Evolutionary conservation across 352 stramenopile species (phyloP).

Genomic region (Albugo candida): DNA sequence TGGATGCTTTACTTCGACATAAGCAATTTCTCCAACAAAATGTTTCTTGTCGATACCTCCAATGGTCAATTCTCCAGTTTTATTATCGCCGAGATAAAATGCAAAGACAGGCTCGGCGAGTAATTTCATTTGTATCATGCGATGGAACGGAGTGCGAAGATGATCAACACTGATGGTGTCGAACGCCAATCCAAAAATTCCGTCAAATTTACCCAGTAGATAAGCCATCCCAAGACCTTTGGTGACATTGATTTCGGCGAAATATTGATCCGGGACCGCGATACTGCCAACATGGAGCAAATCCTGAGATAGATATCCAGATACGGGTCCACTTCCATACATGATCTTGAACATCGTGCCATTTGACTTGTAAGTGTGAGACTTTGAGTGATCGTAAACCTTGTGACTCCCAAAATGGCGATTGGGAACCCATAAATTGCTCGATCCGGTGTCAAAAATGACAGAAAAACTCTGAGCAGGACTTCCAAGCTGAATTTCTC

Average conservation of each 20-base stretch:
- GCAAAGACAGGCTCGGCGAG: conserved; percentile 87
- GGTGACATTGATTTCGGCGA: conserved; percentile 92
- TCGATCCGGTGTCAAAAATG: conserved; percentile 95
- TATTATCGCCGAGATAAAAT: conserved; percentile 88
- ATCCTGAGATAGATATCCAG: conserved; percentile 84
- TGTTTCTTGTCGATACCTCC: conserved; percentile 71
- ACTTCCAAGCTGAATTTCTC: conserved; percentile 77
- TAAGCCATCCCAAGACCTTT: conserved; percentile 89
- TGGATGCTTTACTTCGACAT: conserved; percentile 54
- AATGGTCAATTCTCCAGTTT: conserved; percentile 61
- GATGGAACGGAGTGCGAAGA: conserved; percentile 86
- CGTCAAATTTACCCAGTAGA: conserved; percentile 93
- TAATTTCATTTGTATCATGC: conserved; percentile 75
- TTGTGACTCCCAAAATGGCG: conserved; percentile 45
- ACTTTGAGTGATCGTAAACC: conserved; percentile 80
- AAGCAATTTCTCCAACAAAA: conserved; percentile 88
- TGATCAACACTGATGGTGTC: conserved; percentile 84
- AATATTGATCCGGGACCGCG: conserved; percentile 68
- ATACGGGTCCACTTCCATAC: conserved; percentile 88
- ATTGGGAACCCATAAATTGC: conserved; percentile 91
- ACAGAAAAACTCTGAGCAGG: conserved; percentile 85
- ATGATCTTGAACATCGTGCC: conserved; percentile 87
- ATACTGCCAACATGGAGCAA: conserved; percentile 41
- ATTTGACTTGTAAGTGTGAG: conserved; percentile 77
- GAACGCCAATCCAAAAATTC: conserved; percentile 94